phyloP scores from a whole-genome alignment of 2,329 filamentous ascomycete genomes.

The Pseudogymnoascus sp. region DNA sequence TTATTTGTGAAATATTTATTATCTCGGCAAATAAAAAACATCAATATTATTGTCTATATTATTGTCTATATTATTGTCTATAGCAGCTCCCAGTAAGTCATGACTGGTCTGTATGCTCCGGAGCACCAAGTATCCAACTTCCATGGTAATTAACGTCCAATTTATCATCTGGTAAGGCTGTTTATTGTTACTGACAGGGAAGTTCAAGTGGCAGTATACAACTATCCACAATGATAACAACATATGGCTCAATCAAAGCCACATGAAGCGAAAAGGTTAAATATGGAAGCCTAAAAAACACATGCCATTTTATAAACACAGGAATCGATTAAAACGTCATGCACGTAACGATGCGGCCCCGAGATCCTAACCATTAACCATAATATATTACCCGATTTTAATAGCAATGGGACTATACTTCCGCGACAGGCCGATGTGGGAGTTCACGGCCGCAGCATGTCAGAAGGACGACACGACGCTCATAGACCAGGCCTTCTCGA shows the following conservation, averaged over 20 bases:
- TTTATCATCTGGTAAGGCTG: neutral
- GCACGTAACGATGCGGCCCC: neutral
- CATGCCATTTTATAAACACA: neutral
- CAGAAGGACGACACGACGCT: conserved; percentile 10
- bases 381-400: neutral
- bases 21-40: neutral
- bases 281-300: neutral
- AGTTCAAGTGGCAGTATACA: neutral
- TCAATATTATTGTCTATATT: no score
- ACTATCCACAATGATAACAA: neutral
- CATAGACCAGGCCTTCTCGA: neutral
- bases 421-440: neutral
- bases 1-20: neutral
- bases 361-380: neutral
- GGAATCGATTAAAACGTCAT: neutral
- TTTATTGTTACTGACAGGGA: neutral
- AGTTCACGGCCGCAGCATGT: neutral
- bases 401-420: neutral
- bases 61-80: no score
- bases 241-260: neutral
- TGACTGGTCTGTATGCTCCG: neutral
- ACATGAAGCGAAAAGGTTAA: neutral
- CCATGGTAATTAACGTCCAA: neutral
- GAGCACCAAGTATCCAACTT: neutral
- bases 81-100: neutral